phyloP scores from a whole-genome alignment of 148 eudicot genomes.

The Amaranthus cruentus region DNA sequence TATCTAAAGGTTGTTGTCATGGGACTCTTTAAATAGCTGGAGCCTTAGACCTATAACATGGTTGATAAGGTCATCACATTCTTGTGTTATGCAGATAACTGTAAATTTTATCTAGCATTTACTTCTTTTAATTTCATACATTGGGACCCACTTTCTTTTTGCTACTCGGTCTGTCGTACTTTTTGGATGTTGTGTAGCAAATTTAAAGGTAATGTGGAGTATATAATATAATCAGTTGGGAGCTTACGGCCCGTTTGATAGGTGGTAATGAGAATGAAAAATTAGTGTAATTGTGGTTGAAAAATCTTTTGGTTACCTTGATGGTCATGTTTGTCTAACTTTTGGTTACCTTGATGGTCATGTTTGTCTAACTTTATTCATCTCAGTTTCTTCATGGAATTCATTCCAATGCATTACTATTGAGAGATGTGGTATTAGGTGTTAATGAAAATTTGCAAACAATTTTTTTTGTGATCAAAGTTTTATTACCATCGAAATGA shows the following conservation, averaged over 20 bases:
- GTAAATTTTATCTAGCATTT: slow-evolving; percentile 19
- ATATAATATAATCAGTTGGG: slow-evolving; percentile 4
- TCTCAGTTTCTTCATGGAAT: not conserved
- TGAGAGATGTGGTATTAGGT: no score
- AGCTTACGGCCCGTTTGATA: not conserved
- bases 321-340: no score
- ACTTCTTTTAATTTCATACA: slow-evolving; percentile 16
- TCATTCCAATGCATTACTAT: no score
- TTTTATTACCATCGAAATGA: no score
- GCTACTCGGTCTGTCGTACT: not conserved
- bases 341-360: no score
- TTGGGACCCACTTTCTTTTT: slow-evolving; percentile 9
- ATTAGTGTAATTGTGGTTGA: not conserved
- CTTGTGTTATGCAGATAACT: slow-evolving; percentile 15
- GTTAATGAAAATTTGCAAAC: no score
- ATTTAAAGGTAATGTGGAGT: not conserved
- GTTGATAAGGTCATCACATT: slow-evolving; percentile 12
- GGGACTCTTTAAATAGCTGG: not conserved
- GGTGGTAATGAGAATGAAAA: not conserved
- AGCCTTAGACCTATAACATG: slow-evolving; percentile 10
- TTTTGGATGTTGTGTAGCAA: no score
- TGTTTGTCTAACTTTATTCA: not conserved
- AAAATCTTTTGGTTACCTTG: not conserved
- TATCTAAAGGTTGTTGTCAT: slow-evolving; percentile 1
- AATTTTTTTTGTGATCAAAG: no score